Conservation (phyloP, 2,329 filamentous ascomycete species). For the Fusarium falciforme region DNA sequence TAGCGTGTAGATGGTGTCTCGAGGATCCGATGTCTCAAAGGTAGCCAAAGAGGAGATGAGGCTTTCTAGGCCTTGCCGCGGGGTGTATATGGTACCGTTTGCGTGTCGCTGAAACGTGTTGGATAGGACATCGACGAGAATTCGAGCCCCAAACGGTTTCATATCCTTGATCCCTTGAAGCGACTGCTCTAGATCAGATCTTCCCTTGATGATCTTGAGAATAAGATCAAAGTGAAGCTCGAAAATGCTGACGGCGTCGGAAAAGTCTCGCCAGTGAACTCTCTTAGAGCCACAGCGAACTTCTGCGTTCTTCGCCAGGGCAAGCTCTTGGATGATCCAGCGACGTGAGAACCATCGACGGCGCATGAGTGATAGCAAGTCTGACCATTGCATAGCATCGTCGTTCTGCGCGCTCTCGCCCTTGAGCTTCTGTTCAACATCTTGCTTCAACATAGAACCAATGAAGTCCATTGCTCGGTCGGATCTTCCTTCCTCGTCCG, state of each 20-base stretch:
- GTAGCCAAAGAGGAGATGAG: neutral
- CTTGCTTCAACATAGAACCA: neutral
- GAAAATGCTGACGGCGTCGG: neutral
- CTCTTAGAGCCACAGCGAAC: neutral
- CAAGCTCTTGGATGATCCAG: neutral
- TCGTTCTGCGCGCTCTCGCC: neutral
- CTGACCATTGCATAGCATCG: neutral
- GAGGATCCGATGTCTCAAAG: neutral
- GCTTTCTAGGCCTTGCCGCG: neutral
- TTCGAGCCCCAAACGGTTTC: neutral
- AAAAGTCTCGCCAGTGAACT: neutral
- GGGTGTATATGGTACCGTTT: neutral
- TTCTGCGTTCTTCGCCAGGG: neutral
- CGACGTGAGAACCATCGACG: neutral
- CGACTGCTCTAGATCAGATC: neutral
- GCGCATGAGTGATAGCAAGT: neutral
- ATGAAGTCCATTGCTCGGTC: neutral
- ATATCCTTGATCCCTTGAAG: neutral
- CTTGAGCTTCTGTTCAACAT: neutral
- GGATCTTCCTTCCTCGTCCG: no score
- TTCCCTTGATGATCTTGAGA: neutral
- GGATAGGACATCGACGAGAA: neutral
- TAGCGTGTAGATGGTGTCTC: neutral
- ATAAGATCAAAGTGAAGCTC: neutral
- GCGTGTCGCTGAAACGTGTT: neutral